Evolutionary conservation across 169 alveolate species (phyloP).

Genomic region (Perkinsus olseni): DNA sequence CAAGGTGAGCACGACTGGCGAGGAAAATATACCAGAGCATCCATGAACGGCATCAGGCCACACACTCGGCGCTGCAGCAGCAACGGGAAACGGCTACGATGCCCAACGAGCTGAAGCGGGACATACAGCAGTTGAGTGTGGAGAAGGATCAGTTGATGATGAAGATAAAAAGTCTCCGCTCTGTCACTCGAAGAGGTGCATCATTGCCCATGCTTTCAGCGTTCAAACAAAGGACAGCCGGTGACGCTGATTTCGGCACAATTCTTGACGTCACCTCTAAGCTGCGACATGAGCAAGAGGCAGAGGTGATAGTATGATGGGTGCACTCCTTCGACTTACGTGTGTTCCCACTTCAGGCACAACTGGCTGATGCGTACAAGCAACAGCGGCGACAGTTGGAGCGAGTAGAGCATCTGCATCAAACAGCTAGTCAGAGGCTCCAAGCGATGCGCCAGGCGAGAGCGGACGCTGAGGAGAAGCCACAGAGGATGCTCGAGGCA

Average conservation of each 20-base stretch:
- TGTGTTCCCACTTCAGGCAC: neutral
- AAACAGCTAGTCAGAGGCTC: neutral
- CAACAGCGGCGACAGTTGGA: neutral
- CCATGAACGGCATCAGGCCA: neutral
- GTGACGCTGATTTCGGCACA: neutral
- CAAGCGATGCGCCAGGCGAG: neutral
- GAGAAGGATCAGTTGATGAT: neutral
- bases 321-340: neutral
- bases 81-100: neutral
- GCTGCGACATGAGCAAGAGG: neutral
- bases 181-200: neutral
- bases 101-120: neutral
- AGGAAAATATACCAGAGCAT: neutral
- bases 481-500: neutral
- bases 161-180: neutral
- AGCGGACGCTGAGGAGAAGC: neutral
- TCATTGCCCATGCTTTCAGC: neutral
- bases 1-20: neutral
- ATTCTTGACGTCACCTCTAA: neutral
- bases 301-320: neutral
- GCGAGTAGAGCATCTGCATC: neutral
- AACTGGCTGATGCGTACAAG: neutral
- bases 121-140: neutral
- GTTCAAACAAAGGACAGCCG: neutral
- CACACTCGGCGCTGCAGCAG: neutral